Conservation (phyloP, 495 filamentous ascomycete genomes). For the Lichina pygmaea region DNA sequence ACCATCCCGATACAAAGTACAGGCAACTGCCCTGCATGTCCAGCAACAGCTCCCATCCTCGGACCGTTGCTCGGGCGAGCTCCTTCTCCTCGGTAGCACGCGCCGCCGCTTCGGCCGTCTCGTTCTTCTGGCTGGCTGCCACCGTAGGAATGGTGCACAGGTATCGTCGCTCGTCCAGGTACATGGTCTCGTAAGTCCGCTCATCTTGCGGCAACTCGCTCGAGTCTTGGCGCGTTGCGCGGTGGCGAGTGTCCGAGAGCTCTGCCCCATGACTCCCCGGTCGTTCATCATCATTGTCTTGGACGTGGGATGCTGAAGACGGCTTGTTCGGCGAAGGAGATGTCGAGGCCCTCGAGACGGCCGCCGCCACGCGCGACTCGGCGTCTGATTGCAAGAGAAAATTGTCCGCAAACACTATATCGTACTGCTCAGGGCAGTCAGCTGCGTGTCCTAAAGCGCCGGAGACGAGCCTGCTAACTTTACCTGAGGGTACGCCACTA, state of each 20-base stretch:
- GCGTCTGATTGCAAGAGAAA: conserved; percentile 5
- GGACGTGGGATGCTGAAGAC: too few species aligned
- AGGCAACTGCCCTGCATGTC: conserved; percentile 72
- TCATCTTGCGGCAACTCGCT: neutral
- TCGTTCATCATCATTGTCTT: too few species aligned
- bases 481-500: conserved; percentile 82
- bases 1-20: conserved; percentile 84
- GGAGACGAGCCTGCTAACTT: conserved; percentile 6
- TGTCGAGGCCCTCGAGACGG: neutral
- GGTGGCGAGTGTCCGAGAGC: too few species aligned
- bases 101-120: conserved; percentile 21
- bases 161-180: conserved; percentile 38
- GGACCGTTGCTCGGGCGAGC: conserved; percentile 51
- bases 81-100: conserved; percentile 62
- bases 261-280: too few species aligned
- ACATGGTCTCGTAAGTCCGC: conserved; percentile 45
- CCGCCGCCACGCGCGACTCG: conserved; percentile 2
- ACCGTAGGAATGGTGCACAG: conserved; percentile 69
- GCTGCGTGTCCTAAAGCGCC: neutral
- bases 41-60: conserved; percentile 71
- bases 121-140: conserved; percentile 25
- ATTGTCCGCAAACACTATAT: conserved; percentile 2
- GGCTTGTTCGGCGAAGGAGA: neutral
- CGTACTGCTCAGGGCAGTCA: neutral
- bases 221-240: too few species aligned